Conservation (phyloP, 2,329 filamentous ascomycete genomes). For the Phialocephala subalpina region DNA sequence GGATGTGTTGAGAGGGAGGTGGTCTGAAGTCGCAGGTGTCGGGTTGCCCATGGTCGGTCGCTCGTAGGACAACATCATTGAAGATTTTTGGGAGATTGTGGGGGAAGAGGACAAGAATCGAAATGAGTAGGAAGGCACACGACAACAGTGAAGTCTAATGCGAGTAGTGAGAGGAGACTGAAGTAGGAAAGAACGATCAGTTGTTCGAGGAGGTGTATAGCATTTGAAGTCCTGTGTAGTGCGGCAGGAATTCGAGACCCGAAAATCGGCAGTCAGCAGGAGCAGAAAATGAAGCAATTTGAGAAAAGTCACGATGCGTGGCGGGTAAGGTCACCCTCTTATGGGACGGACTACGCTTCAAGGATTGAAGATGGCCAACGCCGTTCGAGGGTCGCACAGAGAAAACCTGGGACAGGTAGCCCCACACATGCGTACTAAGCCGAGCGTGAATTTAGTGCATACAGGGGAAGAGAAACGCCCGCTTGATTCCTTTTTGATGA, state of each 20-base stretch:
- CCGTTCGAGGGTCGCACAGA: background rate
- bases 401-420: background rate
- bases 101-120: background rate
- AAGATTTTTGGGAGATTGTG: conserved; percentile 2
- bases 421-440: no score
- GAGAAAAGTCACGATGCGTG: conserved; percentile 27
- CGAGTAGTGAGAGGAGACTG: conserved; percentile 11
- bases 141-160: conserved; percentile 20
- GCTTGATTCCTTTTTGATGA: conserved; percentile 16
- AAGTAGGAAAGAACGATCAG: conserved; percentile 15
- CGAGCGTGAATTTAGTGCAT: no score
- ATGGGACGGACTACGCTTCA: conserved; percentile 9
- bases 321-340: conserved; percentile 23
- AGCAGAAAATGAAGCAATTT: conserved; percentile 31
- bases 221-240: conserved; percentile 13
- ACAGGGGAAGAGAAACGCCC: conserved; percentile 15
- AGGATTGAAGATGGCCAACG: conserved; percentile 3
- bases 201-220: conserved; percentile 16
- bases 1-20: conserved; percentile 34
- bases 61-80: conserved; percentile 42
- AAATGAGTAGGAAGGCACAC: conserved; percentile 19
- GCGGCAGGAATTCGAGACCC: background rate
- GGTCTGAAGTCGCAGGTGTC: conserved; percentile 36
- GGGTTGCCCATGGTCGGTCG: conserved; percentile 38
- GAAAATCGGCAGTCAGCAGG: conserved; percentile 2